A percentile compares a stretch with the other conserved stretches of the same genome.
Evolutionary conservation across 2,329 filamentous ascomycete genomes (phyloP).

Genomic region (Diplodia intermedia): DNA sequence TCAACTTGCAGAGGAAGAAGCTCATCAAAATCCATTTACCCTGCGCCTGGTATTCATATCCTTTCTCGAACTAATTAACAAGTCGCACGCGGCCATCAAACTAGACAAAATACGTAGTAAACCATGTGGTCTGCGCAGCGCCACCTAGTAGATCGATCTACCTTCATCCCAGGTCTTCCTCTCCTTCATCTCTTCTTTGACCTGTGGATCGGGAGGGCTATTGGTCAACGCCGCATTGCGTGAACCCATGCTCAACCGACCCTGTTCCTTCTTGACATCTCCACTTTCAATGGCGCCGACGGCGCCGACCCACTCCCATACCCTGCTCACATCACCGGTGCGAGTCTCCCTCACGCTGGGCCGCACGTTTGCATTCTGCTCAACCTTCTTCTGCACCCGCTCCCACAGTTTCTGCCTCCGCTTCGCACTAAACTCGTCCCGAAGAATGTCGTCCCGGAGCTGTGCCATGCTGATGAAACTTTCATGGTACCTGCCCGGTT

Average conservation of each 20-base stretch:
- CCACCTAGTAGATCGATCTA: slow-evolving; percentile 53
- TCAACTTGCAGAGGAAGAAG: not conserved
- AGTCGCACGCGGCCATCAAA: slow-evolving; percentile 4
- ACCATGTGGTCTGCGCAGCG: not conserved
- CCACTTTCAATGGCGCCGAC: slow-evolving; percentile 41
- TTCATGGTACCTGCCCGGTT: slow-evolving; percentile 70
- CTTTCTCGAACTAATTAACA: not conserved
- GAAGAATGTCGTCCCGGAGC: slow-evolving; percentile 86
- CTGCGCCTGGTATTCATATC: slow-evolving; percentile 22
- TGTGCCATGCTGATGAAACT: slow-evolving; percentile 87
- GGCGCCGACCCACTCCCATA: slow-evolving; percentile 74
- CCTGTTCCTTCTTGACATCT: slow-evolving; percentile 37
- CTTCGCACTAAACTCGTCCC: slow-evolving; percentile 77
- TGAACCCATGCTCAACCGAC: slow-evolving; percentile 44
- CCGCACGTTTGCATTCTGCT: slow-evolving; percentile 91
- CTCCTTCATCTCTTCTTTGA: slow-evolving; percentile 41
- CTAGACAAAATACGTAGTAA: slow-evolving; percentile 13
- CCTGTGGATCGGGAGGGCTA: slow-evolving; percentile 30
- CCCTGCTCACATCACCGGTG: slow-evolving; percentile 62
- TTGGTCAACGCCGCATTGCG: slow-evolving; percentile 36
- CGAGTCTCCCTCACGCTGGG: slow-evolving; percentile 72
- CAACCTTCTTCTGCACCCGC: slow-evolving; percentile 81
- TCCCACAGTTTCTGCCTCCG: slow-evolving; percentile 85
- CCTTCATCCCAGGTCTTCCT: slow-evolving; percentile 56
- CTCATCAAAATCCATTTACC: not conserved